Base-by-base conservation (phyloP, 2,329 filamentous ascomycete species). In the Nothomitra cinnamomea region DNA sequence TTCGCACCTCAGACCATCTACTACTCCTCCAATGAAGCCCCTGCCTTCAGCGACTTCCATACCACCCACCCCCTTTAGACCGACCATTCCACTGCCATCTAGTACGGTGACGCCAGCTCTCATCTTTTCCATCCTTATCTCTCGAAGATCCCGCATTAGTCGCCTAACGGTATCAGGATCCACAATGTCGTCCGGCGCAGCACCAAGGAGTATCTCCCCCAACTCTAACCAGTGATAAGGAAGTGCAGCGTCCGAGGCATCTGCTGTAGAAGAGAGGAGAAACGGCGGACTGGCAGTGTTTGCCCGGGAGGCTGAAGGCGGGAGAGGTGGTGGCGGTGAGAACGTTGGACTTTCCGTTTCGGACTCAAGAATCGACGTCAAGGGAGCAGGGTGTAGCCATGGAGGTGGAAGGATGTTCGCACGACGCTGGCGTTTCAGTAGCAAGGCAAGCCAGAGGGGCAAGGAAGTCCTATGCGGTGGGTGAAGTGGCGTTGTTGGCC, bases 181-280 rank as follows among this genome's bases (percentile, higher is more conserved):
- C 36, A 78, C 76, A 51, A 96, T 77, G 65, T 95, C 89, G 66
- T 95, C 89, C 24, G 79, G 76, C 2, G 89, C 89, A 54, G 87
- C 83, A 48, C 89, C 84, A 1, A 98, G 77, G 47, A 98, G 72
- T 64, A 94, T 80, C 67, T 95, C 88, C 17, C 85, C 83, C 7
- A 96, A 70, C 68, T 96, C 92, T 42, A 94, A 77, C 89, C 90
- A 98, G 70, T 96, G 90, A 65, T 94, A 96, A 0, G 92, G 92
- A 32, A 98, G 72, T 13, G 82, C 79, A 41, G 80, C 79, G 0
- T 80, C 70, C 7, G 82, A 79, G 1, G 83, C 78, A 48, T 78
- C 72, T 19, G 82, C 79, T 0, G 83, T 88, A 58, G 84, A 87
- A 15, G 82, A 82, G 1, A 80, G 78, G 1, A 94, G 69, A 64